These are phyloP conservation scores for Diaporthe humulicola DNA, from an alignment of 2,329 filamentous ascomycete species.

Conservation along the genomic window DNA sequence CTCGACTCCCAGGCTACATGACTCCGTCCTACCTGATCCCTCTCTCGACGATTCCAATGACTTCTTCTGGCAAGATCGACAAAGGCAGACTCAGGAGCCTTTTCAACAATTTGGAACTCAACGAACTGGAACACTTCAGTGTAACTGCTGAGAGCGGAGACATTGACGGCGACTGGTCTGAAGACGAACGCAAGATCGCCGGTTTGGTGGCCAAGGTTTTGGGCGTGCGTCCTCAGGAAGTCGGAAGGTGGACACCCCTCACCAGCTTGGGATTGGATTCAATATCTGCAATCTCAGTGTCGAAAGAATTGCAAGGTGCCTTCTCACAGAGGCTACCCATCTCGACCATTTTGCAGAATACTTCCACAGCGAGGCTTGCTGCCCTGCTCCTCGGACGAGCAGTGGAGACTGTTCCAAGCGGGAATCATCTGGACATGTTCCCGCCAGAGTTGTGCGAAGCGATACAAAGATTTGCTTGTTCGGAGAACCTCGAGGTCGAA, in stretches of 20 bases:
- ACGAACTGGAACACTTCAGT: conserved; percentile 53
- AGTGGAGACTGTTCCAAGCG: background rate
- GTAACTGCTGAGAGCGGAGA: conserved; percentile 46
- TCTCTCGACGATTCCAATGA: conserved; percentile 77
- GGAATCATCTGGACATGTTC: conserved; percentile 44
- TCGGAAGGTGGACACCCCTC: conserved; percentile 79
- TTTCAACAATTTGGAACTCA: conserved; percentile 61
- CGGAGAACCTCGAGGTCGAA: conserved; percentile 55
- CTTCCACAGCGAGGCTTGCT: conserved; percentile 74
- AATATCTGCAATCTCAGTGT: conserved; percentile 81
- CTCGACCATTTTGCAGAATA: conserved; percentile 76
- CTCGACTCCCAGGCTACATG: conserved; percentile 80
- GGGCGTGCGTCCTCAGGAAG: conserved; percentile 55
- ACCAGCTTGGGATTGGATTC: conserved; percentile 87
- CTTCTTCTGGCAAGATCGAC: conserved; percentile 81
- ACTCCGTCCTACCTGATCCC: conserved; percentile 81
- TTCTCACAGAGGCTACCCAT: conserved; percentile 69
- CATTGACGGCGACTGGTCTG: conserved; percentile 61
- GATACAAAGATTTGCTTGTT: conserved; percentile 50
- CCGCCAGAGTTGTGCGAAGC: conserved; percentile 43
- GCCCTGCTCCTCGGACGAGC: conserved; percentile 44
- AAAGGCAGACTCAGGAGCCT: conserved; percentile 62
- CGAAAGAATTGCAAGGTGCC: conserved; percentile 65
- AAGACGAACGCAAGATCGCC: conserved; percentile 69
- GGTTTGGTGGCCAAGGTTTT: conserved; percentile 66